A percentile compares a stretch with the other conserved stretches of the same genome.
These are phyloP conservation scores for Roridomyces roridus DNA, from an alignment of 768 basidiomycete genomes.

Conservation along the genomic window DNA sequence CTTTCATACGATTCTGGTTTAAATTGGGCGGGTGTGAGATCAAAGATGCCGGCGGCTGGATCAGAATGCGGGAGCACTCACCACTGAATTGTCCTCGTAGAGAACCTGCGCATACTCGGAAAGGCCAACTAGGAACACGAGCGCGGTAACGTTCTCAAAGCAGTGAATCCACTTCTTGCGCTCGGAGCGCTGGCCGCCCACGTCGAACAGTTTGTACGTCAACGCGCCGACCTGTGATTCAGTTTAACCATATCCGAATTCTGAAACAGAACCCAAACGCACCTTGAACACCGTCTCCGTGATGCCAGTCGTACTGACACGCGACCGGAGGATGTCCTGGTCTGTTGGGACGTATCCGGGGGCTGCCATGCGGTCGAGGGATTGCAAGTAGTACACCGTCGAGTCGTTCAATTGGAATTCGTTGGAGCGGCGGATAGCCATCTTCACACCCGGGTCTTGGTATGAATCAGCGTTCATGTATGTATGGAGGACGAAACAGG, in stretches of 20 bases:
- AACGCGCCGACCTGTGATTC: conserved; percentile 73
- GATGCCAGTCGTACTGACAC: conserved; percentile 98
- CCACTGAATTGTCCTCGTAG: conserved; percentile 92
- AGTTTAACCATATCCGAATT: neutral
- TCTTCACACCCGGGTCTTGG: too few species aligned
- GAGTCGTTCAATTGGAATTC: conserved; percentile 26
- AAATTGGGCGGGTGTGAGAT: neutral
- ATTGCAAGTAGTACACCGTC: conserved; percentile 93
- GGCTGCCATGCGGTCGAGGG: conserved; percentile 82
- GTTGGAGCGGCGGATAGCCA: too few species aligned
- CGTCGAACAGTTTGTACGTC: conserved; percentile 92
- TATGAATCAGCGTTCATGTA: too few species aligned
- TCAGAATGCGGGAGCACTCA: conserved; percentile 42
- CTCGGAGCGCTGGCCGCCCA: conserved; percentile 88
- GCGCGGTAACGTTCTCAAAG: conserved; percentile 92
- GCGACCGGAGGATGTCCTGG: conserved; percentile 91
- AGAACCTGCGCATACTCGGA: conserved; percentile 98
- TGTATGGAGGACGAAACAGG: too few species aligned
- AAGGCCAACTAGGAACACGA: conserved; percentile 92
- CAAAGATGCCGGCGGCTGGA: neutral
- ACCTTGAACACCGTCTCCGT: conserved; percentile 92
- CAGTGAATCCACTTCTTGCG: conserved; percentile 97
- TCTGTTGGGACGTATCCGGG: conserved; percentile 87
- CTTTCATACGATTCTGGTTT: conserved; percentile 96
- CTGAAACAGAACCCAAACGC: neutral